Evolutionary conservation across 2,329 filamentous ascomycete genomes (phyloP).

Genomic region (Fusarium paranaense): DNA sequence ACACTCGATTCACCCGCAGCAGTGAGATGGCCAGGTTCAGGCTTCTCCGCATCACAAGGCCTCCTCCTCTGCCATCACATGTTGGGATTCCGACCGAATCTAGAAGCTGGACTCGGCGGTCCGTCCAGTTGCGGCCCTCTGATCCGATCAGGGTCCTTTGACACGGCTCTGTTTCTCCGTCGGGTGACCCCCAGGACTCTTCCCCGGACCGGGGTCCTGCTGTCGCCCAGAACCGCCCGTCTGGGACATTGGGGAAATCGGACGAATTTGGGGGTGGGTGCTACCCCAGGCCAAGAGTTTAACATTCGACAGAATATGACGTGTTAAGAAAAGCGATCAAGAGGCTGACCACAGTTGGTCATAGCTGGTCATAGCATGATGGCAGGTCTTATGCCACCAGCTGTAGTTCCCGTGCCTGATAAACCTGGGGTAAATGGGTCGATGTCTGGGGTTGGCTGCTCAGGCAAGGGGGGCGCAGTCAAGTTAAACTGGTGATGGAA

Average conservation of each 20-base stretch:
- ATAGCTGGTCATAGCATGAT: slow-evolving; percentile 22
- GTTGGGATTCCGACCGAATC: slow-evolving; percentile 26
- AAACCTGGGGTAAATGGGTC: slow-evolving; percentile 32
- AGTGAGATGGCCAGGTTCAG: slow-evolving; percentile 29
- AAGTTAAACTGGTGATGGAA: slow-evolving; percentile 18
- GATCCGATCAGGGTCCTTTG: slow-evolving; percentile 33
- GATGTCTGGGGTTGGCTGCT: slow-evolving; percentile 19
- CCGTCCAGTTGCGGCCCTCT: slow-evolving; percentile 30
- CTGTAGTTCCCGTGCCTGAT: slow-evolving; percentile 18
- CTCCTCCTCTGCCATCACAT: slow-evolving; percentile 35
- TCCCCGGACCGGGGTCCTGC: slow-evolving; percentile 25
- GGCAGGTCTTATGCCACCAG: slow-evolving; percentile 28
- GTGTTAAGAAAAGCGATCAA: slow-evolving; percentile 12
- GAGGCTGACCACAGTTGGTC: slow-evolving; percentile 3
- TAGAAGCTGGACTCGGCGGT: slow-evolving; percentile 28
- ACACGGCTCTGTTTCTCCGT: slow-evolving; percentile 36
- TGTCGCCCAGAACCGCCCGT: slow-evolving; percentile 24
- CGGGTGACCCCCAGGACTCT: slow-evolving; percentile 27
- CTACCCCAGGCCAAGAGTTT: neutral
- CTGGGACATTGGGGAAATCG: slow-evolving; percentile 37
- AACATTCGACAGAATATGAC: slow-evolving; percentile 15
- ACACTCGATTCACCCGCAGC: slow-evolving; percentile 35
- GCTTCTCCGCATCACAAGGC: slow-evolving; percentile 41
- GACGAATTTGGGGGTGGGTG: slow-evolving; percentile 30
- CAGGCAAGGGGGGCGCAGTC: slow-evolving; percentile 18